Evolutionary conservation across 2,329 filamentous ascomycete genomes (phyloP).

Genomic region (Cercospora sojina): DNA sequence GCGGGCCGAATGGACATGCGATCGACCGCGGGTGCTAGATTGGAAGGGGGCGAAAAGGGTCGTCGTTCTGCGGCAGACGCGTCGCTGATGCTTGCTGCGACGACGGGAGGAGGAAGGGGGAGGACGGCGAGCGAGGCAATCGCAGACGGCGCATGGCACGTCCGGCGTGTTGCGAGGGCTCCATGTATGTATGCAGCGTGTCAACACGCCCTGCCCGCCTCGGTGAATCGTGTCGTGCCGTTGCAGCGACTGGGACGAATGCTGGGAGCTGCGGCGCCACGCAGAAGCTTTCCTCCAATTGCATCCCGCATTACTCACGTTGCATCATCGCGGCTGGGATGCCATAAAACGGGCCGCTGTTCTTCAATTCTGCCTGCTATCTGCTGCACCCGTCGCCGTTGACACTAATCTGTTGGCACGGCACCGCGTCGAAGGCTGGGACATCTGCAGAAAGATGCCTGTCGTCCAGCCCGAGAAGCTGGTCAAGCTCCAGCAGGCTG

Average conservation of each 20-base stretch:
- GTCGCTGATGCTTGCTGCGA: not conserved
- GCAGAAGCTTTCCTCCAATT: slow-evolving; percentile 1
- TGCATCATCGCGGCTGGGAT: slow-evolving; percentile 3
- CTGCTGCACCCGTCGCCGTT: slow-evolving; percentile 1
- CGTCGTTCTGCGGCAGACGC: not conserved
- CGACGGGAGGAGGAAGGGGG: not conserved
- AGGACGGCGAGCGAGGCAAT: not conserved
- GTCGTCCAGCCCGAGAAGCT: slow-evolving; percentile 89
- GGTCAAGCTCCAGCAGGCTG: slow-evolving; percentile 81
- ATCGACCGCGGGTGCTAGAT: slow-evolving; percentile 1
- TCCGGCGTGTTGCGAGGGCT: not conserved
- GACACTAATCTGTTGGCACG: slow-evolving; percentile 2
- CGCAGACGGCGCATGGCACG: not conserved
- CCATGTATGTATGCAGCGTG: not conserved
- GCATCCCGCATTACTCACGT: not conserved
- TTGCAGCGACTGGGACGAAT: not conserved
- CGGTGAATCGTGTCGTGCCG: slow-evolving; percentile 1
- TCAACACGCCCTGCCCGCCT: not conserved
- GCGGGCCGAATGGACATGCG: slow-evolving; percentile 9
- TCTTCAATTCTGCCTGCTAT: not conserved
- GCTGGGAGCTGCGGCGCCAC: not conserved
- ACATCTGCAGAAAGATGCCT: slow-evolving; percentile 62
- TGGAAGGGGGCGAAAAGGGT: not conserved
- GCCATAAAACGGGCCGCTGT: not conserved
- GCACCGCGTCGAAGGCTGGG: not conserved